Evolutionary conservation across 2,329 filamentous ascomycete genomes (phyloP).

Genomic region (Colletotrichum scovillei): DNA sequence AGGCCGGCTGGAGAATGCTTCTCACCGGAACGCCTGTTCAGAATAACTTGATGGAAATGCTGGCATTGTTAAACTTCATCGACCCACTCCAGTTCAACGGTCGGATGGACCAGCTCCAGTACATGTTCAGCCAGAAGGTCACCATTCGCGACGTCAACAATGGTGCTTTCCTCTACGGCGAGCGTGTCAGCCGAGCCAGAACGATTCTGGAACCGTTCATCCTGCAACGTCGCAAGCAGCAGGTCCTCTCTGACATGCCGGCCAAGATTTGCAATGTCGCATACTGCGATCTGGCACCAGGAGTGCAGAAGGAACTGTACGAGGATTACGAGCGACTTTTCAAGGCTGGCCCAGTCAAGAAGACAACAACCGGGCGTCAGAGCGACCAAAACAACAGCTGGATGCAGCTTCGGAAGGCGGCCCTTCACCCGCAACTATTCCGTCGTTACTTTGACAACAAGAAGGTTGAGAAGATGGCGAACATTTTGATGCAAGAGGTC

Average conservation of each 20-base stretch:
- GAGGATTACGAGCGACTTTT: slow-evolving; percentile 72
- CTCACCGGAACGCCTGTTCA: slow-evolving; percentile 92
- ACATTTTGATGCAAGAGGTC: slow-evolving; percentile 79
- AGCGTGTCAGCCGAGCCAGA: slow-evolving; percentile 86
- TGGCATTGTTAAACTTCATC: slow-evolving; percentile 92
- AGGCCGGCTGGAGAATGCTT: slow-evolving; percentile 84
- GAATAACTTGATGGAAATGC: slow-evolving; percentile 93
- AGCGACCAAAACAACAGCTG: slow-evolving; percentile 77
- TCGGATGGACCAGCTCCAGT: slow-evolving; percentile 81
- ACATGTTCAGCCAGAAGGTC: slow-evolving; percentile 92
- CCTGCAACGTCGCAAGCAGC: slow-evolving; percentile 90
- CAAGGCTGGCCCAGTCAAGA: slow-evolving; percentile 67
- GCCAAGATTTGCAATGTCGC: slow-evolving; percentile 82
- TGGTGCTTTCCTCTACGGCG: slow-evolving; percentile 84
- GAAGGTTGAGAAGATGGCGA: slow-evolving; percentile 80
- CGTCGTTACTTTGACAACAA: slow-evolving; percentile 82
- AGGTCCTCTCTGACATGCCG: slow-evolving; percentile 88
- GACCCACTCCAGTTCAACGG: slow-evolving; percentile 85
- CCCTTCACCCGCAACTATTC: slow-evolving; percentile 91
- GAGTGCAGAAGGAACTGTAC: slow-evolving; percentile 79
- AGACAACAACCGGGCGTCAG: slow-evolving; percentile 59
- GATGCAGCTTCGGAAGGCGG: slow-evolving; percentile 92
- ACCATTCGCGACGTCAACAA: slow-evolving; percentile 84
- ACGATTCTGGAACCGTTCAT: slow-evolving; percentile 97
- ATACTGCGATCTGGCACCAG: slow-evolving; percentile 80